phyloP scores from a whole-genome alignment of 768 basidiomycete species.

The Vishniacozyma victoriae region DNA sequence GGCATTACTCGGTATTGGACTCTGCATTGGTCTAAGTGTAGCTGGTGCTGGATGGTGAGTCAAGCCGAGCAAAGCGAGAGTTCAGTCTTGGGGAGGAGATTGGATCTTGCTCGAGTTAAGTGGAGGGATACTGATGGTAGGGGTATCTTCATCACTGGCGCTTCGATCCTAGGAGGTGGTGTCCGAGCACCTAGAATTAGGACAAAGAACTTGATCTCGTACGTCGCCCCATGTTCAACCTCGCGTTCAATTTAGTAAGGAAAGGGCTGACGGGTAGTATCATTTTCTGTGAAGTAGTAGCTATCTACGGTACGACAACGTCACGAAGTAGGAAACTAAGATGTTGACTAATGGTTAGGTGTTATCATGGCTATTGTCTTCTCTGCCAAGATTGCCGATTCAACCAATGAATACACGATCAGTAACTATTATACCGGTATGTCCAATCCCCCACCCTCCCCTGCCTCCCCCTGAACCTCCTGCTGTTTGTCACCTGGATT shows the following conservation, averaged over 20 bases:
- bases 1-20: conserved; percentile 82
- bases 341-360: conserved; percentile 16
- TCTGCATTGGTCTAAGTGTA: conserved; percentile 89
- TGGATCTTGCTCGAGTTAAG: background rate
- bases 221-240: conserved; percentile 17
- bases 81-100: conserved; percentile 1
- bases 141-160: conserved; percentile 95
- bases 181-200: conserved; percentile 86
- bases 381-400: conserved; percentile 69
- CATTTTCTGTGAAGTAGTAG: conserved; percentile 99
- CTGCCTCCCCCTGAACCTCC: background rate
- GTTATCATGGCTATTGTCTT: conserved; percentile 92
- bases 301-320: conserved; percentile 66
- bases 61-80: background rate
- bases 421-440: conserved; percentile 88
- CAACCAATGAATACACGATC: conserved; percentile 68
- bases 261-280: conserved; percentile 60
- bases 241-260: background rate
- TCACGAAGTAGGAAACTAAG: background rate
- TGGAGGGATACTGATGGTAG: conserved; percentile 49
- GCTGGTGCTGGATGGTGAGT: conserved; percentile 90
- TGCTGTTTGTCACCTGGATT: no score
- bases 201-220: conserved; percentile 98
- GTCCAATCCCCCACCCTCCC: conserved; percentile 1
- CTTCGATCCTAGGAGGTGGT: conserved; percentile 95